Conservation (phyloP, 345 rosid genomes). For the Hirschfeldia incana region DNA sequence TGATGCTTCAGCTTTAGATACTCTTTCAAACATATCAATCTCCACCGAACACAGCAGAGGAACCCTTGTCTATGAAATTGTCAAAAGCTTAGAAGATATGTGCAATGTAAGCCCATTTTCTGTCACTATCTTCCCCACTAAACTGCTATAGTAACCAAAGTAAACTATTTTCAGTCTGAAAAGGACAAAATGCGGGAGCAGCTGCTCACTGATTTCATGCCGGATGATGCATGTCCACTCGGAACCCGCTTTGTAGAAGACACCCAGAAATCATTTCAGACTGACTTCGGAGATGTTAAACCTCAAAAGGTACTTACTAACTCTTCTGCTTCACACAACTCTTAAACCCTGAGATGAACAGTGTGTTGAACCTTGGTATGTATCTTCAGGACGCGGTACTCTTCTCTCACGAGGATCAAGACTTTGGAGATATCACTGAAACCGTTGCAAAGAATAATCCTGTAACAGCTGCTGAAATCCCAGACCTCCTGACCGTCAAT, state of each 20-base stretch:
- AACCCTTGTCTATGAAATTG: slow-evolving; percentile 65
- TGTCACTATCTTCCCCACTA: not conserved
- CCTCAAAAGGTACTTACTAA: slow-evolving; percentile 41
- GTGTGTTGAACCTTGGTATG: slow-evolving; percentile 2
- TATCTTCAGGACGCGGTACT: slow-evolving; percentile 46
- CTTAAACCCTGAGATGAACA: slow-evolving; percentile 5
- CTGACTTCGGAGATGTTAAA: slow-evolving; percentile 39
- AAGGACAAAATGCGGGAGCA: slow-evolving; percentile 54
- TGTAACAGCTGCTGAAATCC: slow-evolving; percentile 38
- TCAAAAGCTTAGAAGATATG: slow-evolving; percentile 63
- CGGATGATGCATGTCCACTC: slow-evolving; percentile 81
- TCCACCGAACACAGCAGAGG: slow-evolving; percentile 62
- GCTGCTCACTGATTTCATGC: slow-evolving; percentile 71
- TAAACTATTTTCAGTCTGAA: slow-evolving; percentile 52
- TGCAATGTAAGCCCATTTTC: slow-evolving; percentile 52
- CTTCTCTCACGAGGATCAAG: slow-evolving; percentile 58
- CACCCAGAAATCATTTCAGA: slow-evolving; percentile 45
- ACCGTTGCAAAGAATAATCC: slow-evolving; percentile 39
- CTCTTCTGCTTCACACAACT: slow-evolving; percentile 15
- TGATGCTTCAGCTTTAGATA: slow-evolving; percentile 57
- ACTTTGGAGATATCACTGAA: slow-evolving; percentile 52
- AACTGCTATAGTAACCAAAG: not conserved
- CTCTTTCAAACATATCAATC: slow-evolving; percentile 57
- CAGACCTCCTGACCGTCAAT: slow-evolving; percentile 61
- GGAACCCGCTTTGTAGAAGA: slow-evolving; percentile 64